Conservation (phyloP, 73 alveolate species). For the Tetrahymena malaccensis region DNA sequence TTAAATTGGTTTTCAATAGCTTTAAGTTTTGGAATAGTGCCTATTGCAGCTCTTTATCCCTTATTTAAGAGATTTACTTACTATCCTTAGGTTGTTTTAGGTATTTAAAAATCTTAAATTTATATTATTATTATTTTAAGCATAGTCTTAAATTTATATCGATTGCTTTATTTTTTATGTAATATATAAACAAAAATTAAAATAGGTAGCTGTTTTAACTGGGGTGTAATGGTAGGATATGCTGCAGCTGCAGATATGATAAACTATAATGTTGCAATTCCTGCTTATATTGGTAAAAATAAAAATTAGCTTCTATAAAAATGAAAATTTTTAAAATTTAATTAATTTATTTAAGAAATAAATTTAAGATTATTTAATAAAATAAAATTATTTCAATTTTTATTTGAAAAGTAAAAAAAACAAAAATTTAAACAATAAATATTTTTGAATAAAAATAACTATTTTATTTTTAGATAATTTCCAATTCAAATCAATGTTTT, state of each 20-base stretch:
- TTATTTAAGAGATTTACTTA: constrained; percentile 63
- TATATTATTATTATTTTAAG: no score
- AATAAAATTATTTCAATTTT: no score
- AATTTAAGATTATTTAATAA: no score
- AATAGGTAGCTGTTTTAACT: constrained; percentile 64
- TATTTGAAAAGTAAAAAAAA: no score
- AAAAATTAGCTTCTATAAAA: neutral
- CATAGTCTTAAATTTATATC: neutral
- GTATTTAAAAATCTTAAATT: neutral
- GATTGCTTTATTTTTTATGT: neutral
- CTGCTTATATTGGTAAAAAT: constrained; percentile 45
- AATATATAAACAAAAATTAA: neutral
- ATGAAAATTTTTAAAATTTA: no score
- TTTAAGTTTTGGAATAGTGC: constrained; percentile 50
- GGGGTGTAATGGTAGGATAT: constrained; percentile 73
- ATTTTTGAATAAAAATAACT: no score
- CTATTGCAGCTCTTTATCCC: constrained; percentile 72
- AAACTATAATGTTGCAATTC: constrained; percentile 40
- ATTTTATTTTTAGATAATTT: no score
- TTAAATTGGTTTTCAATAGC: constrained; percentile 34
- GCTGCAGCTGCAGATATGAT: constrained; percentile 54
- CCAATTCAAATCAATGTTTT: no score
- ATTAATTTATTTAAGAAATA: no score
- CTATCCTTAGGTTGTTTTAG: constrained; percentile 63
- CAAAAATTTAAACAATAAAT: no score